phyloP scores from a whole-genome alignment of 805 yeast genomes.

The Ogataea saltuana region DNA sequence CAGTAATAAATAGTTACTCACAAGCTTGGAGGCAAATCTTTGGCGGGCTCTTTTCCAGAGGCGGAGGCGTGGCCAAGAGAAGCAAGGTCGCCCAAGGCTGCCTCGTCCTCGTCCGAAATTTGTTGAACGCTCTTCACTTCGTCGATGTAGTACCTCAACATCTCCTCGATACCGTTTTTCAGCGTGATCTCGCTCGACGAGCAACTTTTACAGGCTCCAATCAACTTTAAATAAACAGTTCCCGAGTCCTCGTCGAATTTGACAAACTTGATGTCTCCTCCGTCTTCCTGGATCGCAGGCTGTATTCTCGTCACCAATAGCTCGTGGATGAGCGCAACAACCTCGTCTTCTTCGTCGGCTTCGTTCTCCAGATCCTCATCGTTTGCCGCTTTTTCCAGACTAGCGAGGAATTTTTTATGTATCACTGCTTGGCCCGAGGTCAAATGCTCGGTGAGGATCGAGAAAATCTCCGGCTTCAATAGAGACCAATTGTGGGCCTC shows the following conservation, averaged over 20 bases:
- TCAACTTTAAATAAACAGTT: constrained; percentile 80
- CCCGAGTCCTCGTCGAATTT: constrained; percentile 87
- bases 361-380: constrained; percentile 42
- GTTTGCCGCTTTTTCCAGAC: constrained; percentile 37
- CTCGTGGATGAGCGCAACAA: constrained; percentile 87
- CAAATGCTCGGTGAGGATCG: constrained; percentile 54
- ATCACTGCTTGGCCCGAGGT: constrained; percentile 60
- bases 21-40: constrained; percentile 38
- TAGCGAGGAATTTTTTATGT: constrained; percentile 36
- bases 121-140: constrained; percentile 90
- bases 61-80: constrained; percentile 1
- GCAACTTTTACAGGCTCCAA: constrained; percentile 96
- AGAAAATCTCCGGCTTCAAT: constrained; percentile 66
- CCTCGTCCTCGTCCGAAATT: constrained; percentile 78
- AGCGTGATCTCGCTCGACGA: constrained; percentile 88
- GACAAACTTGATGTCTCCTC: constrained; percentile 91
- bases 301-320: constrained; percentile 90
- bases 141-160: constrained; percentile 95
- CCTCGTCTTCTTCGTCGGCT: constrained; percentile 72
- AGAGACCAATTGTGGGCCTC: constrained; percentile 48
- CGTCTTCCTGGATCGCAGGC: constrained; percentile 98
- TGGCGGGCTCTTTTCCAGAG: constrained; percentile 10
- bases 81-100: constrained; percentile 16
- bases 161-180: constrained; percentile 94
- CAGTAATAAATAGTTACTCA: constrained; percentile 15